Percentiles rank a stretch among this genome's conserved stretches.
These are phyloP conservation scores for Macaranga tanarius DNA, from an alignment of 441 rosid species.

Conservation along the genomic window DNA sequence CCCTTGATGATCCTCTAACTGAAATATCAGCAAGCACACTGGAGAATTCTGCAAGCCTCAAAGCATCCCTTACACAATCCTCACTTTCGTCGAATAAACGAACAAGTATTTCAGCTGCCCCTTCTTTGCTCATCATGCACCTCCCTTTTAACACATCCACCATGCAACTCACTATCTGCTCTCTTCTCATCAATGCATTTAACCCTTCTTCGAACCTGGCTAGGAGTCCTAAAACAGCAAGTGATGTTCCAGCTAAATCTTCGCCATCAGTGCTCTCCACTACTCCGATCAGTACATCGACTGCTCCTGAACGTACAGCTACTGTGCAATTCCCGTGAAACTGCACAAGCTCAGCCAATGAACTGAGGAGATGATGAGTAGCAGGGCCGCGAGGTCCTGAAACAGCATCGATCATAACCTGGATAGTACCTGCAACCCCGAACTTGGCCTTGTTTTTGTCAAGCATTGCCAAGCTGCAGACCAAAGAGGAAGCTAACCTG, in stretches of 20 bases:
- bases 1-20: constrained; percentile 49
- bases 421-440: constrained; percentile 56
- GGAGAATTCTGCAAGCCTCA: constrained; percentile 36
- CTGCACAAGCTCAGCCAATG: constrained; percentile 57
- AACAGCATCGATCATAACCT: constrained; percentile 35
- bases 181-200: constrained; percentile 34
- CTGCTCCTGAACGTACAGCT: constrained; percentile 49
- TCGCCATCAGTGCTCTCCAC: constrained; percentile 27
- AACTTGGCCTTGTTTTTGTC: constrained; percentile 72
- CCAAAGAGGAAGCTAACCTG: constrained; percentile 45
- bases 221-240: constrained; percentile 40
- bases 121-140: constrained; percentile 60
- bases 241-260: constrained; percentile 46
- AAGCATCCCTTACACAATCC: constrained; percentile 45
- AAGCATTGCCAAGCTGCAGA: constrained; percentile 61
- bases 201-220: constrained; percentile 56
- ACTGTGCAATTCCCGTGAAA: constrained; percentile 65
- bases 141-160: constrained; percentile 42
- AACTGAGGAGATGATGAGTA: constrained; percentile 47
- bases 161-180: constrained; percentile 43
- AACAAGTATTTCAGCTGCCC: constrained; percentile 53
- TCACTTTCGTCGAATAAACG: constrained; percentile 61
- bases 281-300: constrained; percentile 36
- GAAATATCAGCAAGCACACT: constrained; percentile 49
- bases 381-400: constrained; percentile 26